Base-by-base conservation (phyloP, 2,329 filamentous ascomycete species). In the Passalora sequoiae region DNA sequence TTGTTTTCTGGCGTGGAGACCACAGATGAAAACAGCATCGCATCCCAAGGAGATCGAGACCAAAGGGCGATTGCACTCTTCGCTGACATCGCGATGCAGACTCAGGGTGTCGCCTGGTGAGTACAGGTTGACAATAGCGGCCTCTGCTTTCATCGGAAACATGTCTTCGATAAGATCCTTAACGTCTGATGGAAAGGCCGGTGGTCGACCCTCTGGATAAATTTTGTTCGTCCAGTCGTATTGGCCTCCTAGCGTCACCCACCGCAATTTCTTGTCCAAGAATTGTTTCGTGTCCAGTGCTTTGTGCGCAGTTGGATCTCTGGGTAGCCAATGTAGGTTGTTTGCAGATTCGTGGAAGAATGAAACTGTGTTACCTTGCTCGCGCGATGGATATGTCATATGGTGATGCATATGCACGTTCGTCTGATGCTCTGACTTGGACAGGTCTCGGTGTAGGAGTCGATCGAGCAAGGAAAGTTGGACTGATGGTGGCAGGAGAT, bases 81-180 rank as follows among this genome's bases (percentile, higher is more conserved):
- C 92, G 51, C 88, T 94, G 30, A 97, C 89, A 61, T 98, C 92
- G 8, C 92, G 81, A 68, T 97, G 92, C 65, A 95, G 78, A 69
- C 87, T 91, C 63, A 97, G 81, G 1, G 86, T 94, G 61, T 97
- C 91, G 15, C 87, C 86, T 0, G 92, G 86, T 0, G 81, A 85
- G 67, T 97, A 97, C 38, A 97, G 75, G 63, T 97, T 97, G 55
- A 95, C 80, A 51, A 97, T 97, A 27, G 92, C 91, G 1, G 92
- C 89, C 67, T 97, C 83, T 0, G 91, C 80, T 40, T 76, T 72
- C 10, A 89, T 92, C 0, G 88, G 85, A 54, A 95, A 97, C 0
- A 92, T 65, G 0, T 67, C 67, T 43, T 80, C 73, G 1, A 96
- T 69, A 6, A 95, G 76, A 1, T 61, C 64, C 3, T 80, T 79